Base-by-base conservation (phyloP, 805 yeast species). In the Brettanomyces bruxellensis region DNA sequence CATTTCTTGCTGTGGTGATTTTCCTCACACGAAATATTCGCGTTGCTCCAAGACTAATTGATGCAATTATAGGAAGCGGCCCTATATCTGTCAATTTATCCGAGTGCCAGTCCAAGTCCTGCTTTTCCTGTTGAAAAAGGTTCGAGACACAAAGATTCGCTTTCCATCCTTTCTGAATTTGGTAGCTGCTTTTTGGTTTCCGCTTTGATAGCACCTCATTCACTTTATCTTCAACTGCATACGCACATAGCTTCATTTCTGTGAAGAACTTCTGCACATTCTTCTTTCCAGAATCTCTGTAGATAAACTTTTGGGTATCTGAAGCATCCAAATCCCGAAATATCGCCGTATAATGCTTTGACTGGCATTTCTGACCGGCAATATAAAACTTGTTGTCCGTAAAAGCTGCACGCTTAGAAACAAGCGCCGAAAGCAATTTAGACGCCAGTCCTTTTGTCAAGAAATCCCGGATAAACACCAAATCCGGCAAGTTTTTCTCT, bases 21-120 rank as follows among this genome's bases (percentile, higher is more conserved):
- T 70, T 70, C 46, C 81, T 64, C 4, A 84, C 59, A 37, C 88
- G 60, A 55, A 86, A 86, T 49, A 78, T 81, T 37, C 95, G 66
- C 0, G 84, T 75, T 3, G 81, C 75, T 0, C 95, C 95, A 7
- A 86, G 56, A 3, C 86, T 78, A 3, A 84, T 45, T 1, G 90
- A 79, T 0, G 81, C 87, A 42, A 86, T 78, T 36, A 70, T 70
- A 4, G 85, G 79, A 47, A 80, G 75, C 0, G 93, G 90, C 0
- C 95, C 95, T 23, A 84, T 70, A 43, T 79, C 71, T 0, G 87
- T 80, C 50, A 86, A 59, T 47, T 85, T 73, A 60, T 86, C 95
- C 2, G 89, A 79, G 59, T 86, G 95, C 78, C 81, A 84, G 43
- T 83, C 88, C 32, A 85, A 70, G 49, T 78, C 68, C 49, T 75